phyloP scores from a whole-genome alignment of 2,329 filamentous ascomycete genomes.

The Dissoconium aciculare region DNA sequence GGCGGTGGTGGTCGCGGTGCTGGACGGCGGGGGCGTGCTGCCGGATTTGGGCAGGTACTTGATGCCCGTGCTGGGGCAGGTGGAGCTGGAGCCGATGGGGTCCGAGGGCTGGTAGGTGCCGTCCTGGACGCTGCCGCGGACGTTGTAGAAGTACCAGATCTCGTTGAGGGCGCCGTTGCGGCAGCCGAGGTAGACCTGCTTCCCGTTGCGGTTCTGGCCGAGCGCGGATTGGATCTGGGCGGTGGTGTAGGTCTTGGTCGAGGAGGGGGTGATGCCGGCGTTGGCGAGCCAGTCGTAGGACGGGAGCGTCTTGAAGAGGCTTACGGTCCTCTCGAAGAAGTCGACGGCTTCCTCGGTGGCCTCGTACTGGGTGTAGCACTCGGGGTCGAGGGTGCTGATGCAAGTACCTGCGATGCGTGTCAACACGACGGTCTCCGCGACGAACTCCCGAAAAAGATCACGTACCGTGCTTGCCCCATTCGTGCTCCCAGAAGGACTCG shows the following conservation, averaged over 20 bases:
- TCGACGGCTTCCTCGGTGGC: slow-evolving; percentile 50
- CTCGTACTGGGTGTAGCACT: slow-evolving; percentile 46
- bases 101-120: slow-evolving; percentile 45
- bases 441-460: not conserved
- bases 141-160: slow-evolving; percentile 50
- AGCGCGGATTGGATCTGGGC: slow-evolving; percentile 46
- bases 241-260: slow-evolving; percentile 43
- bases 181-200: slow-evolving; percentile 47
- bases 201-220: slow-evolving; percentile 35
- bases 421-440: too few relatives aligned
- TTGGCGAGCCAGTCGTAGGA: slow-evolving; percentile 47
- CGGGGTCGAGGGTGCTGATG: slow-evolving; percentile 50
- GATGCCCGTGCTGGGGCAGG: slow-evolving; percentile 48
- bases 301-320: slow-evolving; percentile 50
- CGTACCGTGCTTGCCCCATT: slow-evolving; percentile 3
- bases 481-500: slow-evolving; percentile 46
- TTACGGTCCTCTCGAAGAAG: slow-evolving; percentile 52
- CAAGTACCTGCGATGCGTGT: slow-evolving; percentile 64
- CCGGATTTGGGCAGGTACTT: slow-evolving; percentile 47
- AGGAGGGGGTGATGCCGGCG: slow-evolving; percentile 45
- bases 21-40: slow-evolving; percentile 20
- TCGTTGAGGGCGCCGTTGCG: slow-evolving; percentile 35
- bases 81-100: slow-evolving; percentile 39
- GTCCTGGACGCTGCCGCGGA: slow-evolving; percentile 42
- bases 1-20: slow-evolving; percentile 22